These are phyloP conservation scores for Mycena polygramma DNA, from an alignment of 768 basidiomycete genomes.

Conservation along the genomic window DNA sequence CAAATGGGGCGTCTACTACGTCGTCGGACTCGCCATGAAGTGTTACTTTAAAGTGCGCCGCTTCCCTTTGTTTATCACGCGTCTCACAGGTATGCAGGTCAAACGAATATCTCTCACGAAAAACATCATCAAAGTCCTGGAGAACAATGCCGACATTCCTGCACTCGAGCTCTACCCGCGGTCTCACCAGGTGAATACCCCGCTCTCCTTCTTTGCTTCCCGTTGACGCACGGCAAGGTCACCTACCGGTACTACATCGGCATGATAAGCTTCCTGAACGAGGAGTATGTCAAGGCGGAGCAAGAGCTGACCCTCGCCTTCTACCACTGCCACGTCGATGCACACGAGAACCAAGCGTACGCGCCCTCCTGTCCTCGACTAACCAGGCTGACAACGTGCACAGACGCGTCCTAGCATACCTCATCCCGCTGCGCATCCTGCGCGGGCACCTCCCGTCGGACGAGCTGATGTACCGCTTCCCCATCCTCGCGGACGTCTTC, in stretches of 20 bases:
- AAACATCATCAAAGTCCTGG: conserved; percentile 90
- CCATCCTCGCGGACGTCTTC: conserved; percentile 79
- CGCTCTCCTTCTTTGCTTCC: conserved; percentile 25
- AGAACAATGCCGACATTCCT: conserved; percentile 89
- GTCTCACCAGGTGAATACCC: conserved; percentile 79
- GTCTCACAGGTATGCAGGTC: conserved; percentile 62
- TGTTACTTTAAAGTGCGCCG: conserved; percentile 81
- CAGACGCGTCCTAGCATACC: conserved; percentile 91
- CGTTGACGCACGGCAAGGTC: conserved; percentile 60
- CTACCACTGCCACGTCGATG: conserved; percentile 80
- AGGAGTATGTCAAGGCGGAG: conserved; percentile 91
- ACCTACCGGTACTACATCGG: conserved; percentile 96
- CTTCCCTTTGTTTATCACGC: conserved; percentile 6
- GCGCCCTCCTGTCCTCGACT: conserved; percentile 39
- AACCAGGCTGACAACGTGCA: conserved; percentile 10
- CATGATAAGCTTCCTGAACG: conserved; percentile 93
- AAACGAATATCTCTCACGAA: conserved; percentile 92
- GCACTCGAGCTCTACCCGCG: conserved; percentile 81
- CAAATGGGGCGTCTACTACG: conserved; percentile 94
- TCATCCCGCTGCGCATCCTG: conserved; percentile 90
- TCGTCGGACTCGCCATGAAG: conserved; percentile 92
- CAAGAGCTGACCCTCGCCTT: conserved; percentile 90
- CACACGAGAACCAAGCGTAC: conserved; percentile 87
- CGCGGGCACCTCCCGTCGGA: conserved; percentile 88
- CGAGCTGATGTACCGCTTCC: conserved; percentile 79